phyloP scores from a whole-genome alignment of 1,284 basidiomycete species.

The Pisolithus thermaeus region DNA sequence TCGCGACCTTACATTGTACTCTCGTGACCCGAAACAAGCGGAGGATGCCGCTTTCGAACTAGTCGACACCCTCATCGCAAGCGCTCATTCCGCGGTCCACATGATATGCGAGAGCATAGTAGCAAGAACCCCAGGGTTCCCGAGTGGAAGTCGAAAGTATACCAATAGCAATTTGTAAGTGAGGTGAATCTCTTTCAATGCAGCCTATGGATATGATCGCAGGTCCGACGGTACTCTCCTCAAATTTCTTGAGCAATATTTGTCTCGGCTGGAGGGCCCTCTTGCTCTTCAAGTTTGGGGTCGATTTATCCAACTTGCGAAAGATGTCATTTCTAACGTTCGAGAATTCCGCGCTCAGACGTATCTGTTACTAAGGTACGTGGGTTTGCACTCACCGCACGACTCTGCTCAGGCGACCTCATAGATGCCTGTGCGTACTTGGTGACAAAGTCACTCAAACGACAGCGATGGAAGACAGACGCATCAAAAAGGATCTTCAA shows the following conservation, averaged over 20 bases:
- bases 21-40: constrained; percentile 33
- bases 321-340: constrained; percentile 64
- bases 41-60: constrained; percentile 71
- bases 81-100: constrained; percentile 83
- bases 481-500: constrained; percentile 88
- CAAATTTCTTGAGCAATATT: constrained; percentile 85
- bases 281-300: constrained; percentile 90
- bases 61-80: constrained; percentile 78
- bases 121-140: constrained; percentile 43
- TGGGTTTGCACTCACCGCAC: constrained; percentile 13
- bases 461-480: constrained; percentile 83
- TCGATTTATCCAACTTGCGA: constrained; percentile 72
- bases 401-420: background rate
- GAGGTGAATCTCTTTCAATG: background rate
- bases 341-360: constrained; percentile 65
- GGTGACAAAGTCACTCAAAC: constrained; percentile 86
- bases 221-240: constrained; percentile 70
- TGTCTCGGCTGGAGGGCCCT: constrained; percentile 81
- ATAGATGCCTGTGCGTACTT: constrained; percentile 74
- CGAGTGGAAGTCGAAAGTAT: constrained; percentile 55
- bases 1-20: constrained; percentile 43
- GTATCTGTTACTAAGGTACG: constrained; percentile 70
- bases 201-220: constrained; percentile 6
- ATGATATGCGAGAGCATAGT: constrained; percentile 85
- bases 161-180: constrained; percentile 65